Evolutionary conservation across 495 filamentous ascomycete genomes (phyloP).

Genomic region (Daldinia childiae): DNA sequence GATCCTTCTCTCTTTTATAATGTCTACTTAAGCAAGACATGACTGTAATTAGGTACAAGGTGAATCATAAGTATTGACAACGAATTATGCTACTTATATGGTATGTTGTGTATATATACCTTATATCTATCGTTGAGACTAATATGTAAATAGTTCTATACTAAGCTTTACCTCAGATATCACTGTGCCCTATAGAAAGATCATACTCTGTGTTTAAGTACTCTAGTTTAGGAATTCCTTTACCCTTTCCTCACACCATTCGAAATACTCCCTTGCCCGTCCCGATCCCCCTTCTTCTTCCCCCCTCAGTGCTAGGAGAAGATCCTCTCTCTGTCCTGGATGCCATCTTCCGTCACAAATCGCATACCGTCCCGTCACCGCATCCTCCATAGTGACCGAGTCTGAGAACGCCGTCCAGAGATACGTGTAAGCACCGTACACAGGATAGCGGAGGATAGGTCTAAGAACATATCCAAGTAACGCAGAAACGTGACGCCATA

Average conservation of each 20-base stretch:
- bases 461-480: background rate
- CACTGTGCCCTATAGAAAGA: background rate
- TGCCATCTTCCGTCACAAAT: background rate
- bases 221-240: conserved; percentile 25
- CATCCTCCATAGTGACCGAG: background rate
- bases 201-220: background rate
- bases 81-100: no score
- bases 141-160: background rate
- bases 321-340: background rate
- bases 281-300: background rate
- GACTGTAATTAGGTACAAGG: no score
- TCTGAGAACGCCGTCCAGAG: background rate
- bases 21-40: no score
- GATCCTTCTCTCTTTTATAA: no score
- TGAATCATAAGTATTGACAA: no score
- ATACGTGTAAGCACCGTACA: background rate
- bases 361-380: background rate
- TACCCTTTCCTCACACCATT: background rate
- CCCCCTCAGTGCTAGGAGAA: background rate
- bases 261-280: background rate
- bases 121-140: background rate
- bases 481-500: background rate
- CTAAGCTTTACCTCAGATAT: background rate
- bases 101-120: background rate
- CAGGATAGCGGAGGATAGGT: background rate